Evolutionary conservation across 2,329 filamentous ascomycete species (phyloP).

Genomic region (Nothomitra cinnamomea): DNA sequence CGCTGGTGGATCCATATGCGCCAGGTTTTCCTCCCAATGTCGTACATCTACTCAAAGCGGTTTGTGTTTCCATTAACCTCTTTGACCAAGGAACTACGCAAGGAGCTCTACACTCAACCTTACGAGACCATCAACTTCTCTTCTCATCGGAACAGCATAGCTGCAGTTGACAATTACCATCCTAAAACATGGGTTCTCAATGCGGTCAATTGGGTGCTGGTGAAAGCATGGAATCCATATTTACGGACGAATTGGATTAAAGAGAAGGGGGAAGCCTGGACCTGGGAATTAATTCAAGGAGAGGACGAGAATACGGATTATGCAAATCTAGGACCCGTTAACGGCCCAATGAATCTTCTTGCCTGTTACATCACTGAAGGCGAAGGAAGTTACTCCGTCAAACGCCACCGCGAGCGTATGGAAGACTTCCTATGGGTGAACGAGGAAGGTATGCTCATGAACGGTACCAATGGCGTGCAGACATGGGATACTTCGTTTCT

Average conservation of each 20-base stretch:
- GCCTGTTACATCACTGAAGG: slow-evolving; percentile 75
- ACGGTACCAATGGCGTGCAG: slow-evolving; percentile 96
- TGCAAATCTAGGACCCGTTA: slow-evolving; percentile 74
- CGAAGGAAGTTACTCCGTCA: slow-evolving; percentile 51
- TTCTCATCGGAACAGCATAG: slow-evolving; percentile 66
- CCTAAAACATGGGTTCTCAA: slow-evolving; percentile 79
- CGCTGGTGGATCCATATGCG: slow-evolving; percentile 98
- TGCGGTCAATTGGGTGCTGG: slow-evolving; percentile 58
- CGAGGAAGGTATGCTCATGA: slow-evolving; percentile 78
- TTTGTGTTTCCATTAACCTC: slow-evolving; percentile 65
- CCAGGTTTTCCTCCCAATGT: slow-evolving; percentile 89
- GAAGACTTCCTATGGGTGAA: slow-evolving; percentile 88
- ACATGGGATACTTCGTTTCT: slow-evolving; percentile 90
- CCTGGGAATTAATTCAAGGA: slow-evolving; percentile 67
- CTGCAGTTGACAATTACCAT: slow-evolving; percentile 71
- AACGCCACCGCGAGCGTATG: slow-evolving; percentile 62
- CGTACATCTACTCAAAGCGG: slow-evolving; percentile 68
- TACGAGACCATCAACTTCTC: slow-evolving; percentile 65
- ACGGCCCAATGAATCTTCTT: slow-evolving; percentile 76
- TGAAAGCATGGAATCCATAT: slow-evolving; percentile 65
- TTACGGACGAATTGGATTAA: slow-evolving; percentile 49
- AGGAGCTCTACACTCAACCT: slow-evolving; percentile 69
- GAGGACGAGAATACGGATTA: slow-evolving; percentile 91
- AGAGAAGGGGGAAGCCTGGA: slow-evolving; percentile 61
- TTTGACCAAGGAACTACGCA: slow-evolving; percentile 51